These are phyloP conservation scores for Magnaporthiopsis rhizophila DNA, from an alignment of 2,329 filamentous ascomycete species.

Conservation along the genomic window DNA sequence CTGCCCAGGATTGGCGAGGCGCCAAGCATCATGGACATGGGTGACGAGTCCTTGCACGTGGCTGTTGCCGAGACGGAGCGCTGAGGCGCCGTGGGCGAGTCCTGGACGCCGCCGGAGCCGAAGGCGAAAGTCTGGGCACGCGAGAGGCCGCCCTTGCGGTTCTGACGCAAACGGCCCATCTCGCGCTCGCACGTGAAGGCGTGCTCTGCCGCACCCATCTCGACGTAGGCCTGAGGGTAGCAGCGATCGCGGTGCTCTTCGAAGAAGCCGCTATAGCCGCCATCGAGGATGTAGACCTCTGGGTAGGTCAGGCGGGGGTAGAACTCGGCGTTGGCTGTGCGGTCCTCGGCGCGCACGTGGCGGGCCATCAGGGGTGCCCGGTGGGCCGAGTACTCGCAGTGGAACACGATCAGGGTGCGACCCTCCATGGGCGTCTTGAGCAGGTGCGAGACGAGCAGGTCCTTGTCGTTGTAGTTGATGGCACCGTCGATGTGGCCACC, in stretches of 20 bases:
- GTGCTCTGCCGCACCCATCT: constrained; percentile 91
- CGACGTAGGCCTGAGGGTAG: constrained; percentile 91
- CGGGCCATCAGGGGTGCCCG: constrained; percentile 95
- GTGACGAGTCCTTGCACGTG: constrained; percentile 28
- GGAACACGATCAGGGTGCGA: constrained; percentile 79
- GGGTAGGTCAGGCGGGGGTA: constrained; percentile 92
- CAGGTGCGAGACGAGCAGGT: constrained; percentile 69
- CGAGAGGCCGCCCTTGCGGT: constrained; percentile 64
- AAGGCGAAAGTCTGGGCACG: constrained; percentile 94
- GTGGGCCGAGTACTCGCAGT: constrained; percentile 98
- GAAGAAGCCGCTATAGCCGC: constrained; percentile 94
- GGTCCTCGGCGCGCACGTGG: constrained; percentile 83
- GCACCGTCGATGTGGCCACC: constrained; percentile 92
- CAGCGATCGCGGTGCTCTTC: constrained; percentile 69
- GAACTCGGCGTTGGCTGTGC: constrained; percentile 71
- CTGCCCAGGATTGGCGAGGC: constrained; percentile 34
- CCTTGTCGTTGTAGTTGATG: constrained; percentile 96
- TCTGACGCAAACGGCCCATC: constrained; percentile 84
- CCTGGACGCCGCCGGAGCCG: constrained; percentile 51
- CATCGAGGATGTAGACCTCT: constrained; percentile 93
- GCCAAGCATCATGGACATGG: constrained; percentile 32
- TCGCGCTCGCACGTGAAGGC: constrained; percentile 89
- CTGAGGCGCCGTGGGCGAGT: constrained; percentile 50
- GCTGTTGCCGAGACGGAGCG: constrained; percentile 22
- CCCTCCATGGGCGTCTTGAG: constrained; percentile 61